Percentiles rank a stretch among this genome's conserved stretches.
phyloP scores from a whole-genome alignment of 768 basidiomycete species.

The Cyclocybe cylindracea region DNA sequence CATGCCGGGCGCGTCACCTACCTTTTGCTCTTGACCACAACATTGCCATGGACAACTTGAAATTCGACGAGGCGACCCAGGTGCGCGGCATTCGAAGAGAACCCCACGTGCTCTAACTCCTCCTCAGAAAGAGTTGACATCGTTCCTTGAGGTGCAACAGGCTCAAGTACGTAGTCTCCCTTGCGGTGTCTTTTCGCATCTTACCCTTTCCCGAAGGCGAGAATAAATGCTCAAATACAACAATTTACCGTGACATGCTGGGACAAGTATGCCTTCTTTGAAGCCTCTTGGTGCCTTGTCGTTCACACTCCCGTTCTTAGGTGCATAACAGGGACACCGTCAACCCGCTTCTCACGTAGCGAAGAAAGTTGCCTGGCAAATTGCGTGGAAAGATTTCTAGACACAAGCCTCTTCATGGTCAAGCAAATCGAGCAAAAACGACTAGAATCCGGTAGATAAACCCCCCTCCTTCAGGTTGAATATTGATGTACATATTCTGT shows the following conservation, averaged over 20 bases:
- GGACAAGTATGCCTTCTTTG: conserved; percentile 72
- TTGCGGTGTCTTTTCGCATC: conserved; percentile 6
- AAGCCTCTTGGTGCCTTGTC: not conserved
- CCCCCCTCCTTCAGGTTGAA: conserved; percentile 9
- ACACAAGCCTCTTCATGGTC: conserved; percentile 82
- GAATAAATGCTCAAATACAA: conserved; percentile 69
- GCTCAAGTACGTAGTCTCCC: conserved; percentile 53
- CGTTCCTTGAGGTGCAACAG: conserved; percentile 83
- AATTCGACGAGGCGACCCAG: conserved; percentile 81
- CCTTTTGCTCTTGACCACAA: conserved; percentile 9
- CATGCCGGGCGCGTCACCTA: not conserved
- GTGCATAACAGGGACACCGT: conserved; percentile 80
- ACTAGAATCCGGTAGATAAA: conserved; percentile 16
- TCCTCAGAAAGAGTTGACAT: conserved; percentile 75
- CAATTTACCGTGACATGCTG: conserved; percentile 84
- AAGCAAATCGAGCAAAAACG: conserved; percentile 57
- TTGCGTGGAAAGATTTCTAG: conserved; percentile 92
- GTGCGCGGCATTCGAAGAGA: conserved; percentile 33
- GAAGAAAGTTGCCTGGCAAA: conserved; percentile 86
- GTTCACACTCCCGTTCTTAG: conserved; percentile 35
- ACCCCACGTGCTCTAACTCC: not conserved
- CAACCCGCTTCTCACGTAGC: conserved; percentile 72
- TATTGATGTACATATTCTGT: conserved; percentile 16
- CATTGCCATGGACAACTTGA: conserved; percentile 43
- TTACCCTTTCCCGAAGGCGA: conserved; percentile 34